A percentile compares a stretch with the other conserved stretches of the same genome.
Evolutionary conservation across 2,329 filamentous ascomycete genomes (phyloP).

Genomic region (Trichoderma lentiforme): DNA sequence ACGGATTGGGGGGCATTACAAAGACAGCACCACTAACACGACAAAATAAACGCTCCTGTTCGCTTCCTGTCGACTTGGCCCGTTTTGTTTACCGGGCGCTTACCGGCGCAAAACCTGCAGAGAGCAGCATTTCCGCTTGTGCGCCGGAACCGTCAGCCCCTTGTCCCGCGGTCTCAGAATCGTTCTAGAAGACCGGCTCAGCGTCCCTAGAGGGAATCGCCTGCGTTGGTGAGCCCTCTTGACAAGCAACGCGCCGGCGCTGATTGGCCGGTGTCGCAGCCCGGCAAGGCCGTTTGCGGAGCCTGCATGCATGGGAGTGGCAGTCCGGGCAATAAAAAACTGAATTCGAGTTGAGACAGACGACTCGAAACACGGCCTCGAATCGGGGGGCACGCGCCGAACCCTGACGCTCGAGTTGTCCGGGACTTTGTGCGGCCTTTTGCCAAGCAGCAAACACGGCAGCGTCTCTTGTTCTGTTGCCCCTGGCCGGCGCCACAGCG

Average conservation of each 20-base stretch:
- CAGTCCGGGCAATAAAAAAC: neutral
- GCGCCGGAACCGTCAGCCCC: constrained; percentile 21
- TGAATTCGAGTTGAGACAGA: neutral
- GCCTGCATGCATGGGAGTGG: neutral
- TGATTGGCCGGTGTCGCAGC: neutral
- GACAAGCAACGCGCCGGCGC: neutral
- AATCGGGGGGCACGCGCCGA: neutral
- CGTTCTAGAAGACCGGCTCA: constrained; percentile 29
- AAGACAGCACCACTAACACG: neutral
- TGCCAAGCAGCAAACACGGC: neutral
- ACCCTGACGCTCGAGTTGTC: neutral
- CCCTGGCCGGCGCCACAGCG: constrained; percentile 15
- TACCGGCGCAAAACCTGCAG: neutral
- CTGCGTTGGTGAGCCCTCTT: neutral
- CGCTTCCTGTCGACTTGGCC: neutral
- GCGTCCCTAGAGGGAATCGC: constrained; percentile 3
- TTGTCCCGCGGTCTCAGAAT: constrained; percentile 30
- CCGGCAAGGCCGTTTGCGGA: constrained; percentile 1
- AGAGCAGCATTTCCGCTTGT: constrained; percentile 2
- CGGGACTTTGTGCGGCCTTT: neutral
- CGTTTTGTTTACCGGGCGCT: constrained; percentile 7
- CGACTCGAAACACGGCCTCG: neutral
- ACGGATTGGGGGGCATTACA: neutral
- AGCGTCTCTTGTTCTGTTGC: neutral
- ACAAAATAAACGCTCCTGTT: neutral